A percentile compares a stretch with the other conserved stretches of the same genome.
These are phyloP conservation scores for Penicillium manginii DNA, from an alignment of 495 filamentous ascomycete genomes.

Conservation along the genomic window DNA sequence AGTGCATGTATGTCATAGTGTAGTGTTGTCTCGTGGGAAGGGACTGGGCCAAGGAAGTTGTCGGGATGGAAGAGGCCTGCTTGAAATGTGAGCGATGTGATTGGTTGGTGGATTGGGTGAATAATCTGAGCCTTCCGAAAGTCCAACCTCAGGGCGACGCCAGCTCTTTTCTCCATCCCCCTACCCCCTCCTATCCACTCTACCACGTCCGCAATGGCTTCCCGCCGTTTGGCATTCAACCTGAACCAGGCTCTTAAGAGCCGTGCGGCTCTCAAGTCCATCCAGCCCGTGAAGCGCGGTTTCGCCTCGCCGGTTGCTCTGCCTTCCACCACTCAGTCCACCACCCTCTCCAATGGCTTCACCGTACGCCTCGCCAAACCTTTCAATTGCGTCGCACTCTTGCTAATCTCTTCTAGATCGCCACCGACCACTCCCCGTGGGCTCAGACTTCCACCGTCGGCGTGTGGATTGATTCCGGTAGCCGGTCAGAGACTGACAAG, in stretches of 20 bases:
- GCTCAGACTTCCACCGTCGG: conserved; percentile 98
- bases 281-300: conserved; percentile 75
- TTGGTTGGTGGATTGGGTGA: conserved; percentile 49
- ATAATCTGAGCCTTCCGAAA: conserved; percentile 57
- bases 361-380: conserved; percentile 66
- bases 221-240: conserved; percentile 87
- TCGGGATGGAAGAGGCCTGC: conserved; percentile 44
- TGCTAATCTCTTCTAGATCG: conserved; percentile 69
- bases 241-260: conserved; percentile 83
- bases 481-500: conserved; percentile 95
- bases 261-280: conserved; percentile 73
- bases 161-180: conserved; percentile 43
- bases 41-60: conserved; percentile 32
- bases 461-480: conserved; percentile 99
- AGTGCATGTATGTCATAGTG: conserved; percentile 9
- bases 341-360: conserved; percentile 94
- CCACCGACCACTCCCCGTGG: conserved; percentile 96
- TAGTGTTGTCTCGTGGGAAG: background rate
- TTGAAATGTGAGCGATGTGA: conserved; percentile 56
- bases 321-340: conserved; percentile 84
- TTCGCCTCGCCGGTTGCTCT: conserved; percentile 81
- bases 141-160: conserved; percentile 52
- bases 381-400: conserved; percentile 33
- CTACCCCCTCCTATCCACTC: conserved; percentile 32
- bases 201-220: conserved; percentile 72